These are phyloP conservation scores for Haplographium delicatum DNA, from an alignment of 495 filamentous ascomycete genomes.

Conservation along the genomic window DNA sequence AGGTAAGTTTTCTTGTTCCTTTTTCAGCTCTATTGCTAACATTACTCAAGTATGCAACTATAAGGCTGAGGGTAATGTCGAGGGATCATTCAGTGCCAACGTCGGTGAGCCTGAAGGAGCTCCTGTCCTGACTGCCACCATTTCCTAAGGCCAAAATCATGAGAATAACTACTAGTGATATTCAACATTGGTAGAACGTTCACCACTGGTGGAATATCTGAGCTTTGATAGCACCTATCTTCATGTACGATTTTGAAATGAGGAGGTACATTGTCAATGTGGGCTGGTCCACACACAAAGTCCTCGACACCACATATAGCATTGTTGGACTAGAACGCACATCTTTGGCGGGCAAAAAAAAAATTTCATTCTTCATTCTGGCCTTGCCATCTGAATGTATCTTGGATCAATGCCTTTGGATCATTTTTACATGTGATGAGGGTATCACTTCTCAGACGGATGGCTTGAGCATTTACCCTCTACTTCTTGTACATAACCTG, in stretches of 20 bases:
- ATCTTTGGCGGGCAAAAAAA: conserved; percentile 21
- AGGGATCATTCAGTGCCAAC: conserved; percentile 13
- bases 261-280: conserved; percentile 8
- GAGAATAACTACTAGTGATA: too few relatives aligned
- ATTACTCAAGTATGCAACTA: conserved; percentile 69
- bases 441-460: background rate
- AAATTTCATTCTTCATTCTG: conserved; percentile 9
- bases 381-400: conserved; percentile 3
- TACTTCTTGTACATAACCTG: conserved; percentile 20
- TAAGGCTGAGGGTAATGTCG: conserved; percentile 39
- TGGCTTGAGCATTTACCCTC: conserved; percentile 1
- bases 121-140: conserved; percentile 4
- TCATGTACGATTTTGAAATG: conserved; percentile 23
- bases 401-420: background rate
- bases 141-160: too few relatives aligned
- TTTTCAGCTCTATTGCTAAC: background rate
- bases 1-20: conserved; percentile 61
- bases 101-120: conserved; percentile 12
- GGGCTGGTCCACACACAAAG: conserved; percentile 15
- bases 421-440: background rate
- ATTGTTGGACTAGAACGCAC: conserved; percentile 7
- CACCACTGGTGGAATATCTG: background rate
- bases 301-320: conserved; percentile 2
- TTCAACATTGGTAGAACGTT: background rate
- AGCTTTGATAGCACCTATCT: conserved; percentile 15